A percentile compares a stretch with the other conserved stretches of the same genome.
Conservation (phyloP, 352 stramenopile genomes). For the Pythium dissimile region DNA sequence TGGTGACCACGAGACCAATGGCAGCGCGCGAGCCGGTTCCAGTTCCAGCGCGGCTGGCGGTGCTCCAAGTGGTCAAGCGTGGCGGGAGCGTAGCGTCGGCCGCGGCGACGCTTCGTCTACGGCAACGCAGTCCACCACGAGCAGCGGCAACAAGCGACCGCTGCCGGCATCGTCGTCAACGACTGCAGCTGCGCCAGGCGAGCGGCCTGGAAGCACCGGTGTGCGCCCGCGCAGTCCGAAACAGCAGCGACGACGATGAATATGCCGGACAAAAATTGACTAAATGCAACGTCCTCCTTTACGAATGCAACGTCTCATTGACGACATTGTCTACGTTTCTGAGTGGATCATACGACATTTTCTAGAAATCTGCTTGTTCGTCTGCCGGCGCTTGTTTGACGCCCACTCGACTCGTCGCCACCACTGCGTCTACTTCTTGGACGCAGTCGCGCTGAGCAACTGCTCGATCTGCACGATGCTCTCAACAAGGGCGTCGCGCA, state of each 20-base stretch:
- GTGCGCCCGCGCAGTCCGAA: conserved; percentile 40
- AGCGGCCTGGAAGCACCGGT: conserved; percentile 19
- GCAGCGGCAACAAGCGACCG: conserved; percentile 7
- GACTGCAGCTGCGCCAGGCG: background rate
- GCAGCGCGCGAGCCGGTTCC: background rate
- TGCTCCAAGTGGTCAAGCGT: background rate
- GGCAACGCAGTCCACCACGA: background rate
- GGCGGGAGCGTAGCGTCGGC: conserved; percentile 25
- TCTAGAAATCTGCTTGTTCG: too few relatives aligned
- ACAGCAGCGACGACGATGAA: conserved; percentile 46
- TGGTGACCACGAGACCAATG: conserved; percentile 14
- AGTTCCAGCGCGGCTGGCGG: background rate
- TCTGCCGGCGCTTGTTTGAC: too few relatives aligned
- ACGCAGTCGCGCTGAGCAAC: conserved; percentile 4
- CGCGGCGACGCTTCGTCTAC: conserved; percentile 9
- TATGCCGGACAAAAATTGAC: background rate
- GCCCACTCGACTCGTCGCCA: too few relatives aligned
- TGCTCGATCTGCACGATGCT: conserved; percentile 73
- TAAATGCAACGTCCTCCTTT: too few relatives aligned
- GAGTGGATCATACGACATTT: too few relatives aligned
- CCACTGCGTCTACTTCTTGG: conserved; percentile 25
- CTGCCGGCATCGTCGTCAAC: conserved; percentile 1
- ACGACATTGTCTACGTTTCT: too few relatives aligned
- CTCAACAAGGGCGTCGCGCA: conserved; percentile 69
- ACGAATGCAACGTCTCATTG: too few relatives aligned